Evolutionary conservation across 345 rosid genomes (phyloP).

Genomic region (Psidium friedrichsthalianum): DNA sequence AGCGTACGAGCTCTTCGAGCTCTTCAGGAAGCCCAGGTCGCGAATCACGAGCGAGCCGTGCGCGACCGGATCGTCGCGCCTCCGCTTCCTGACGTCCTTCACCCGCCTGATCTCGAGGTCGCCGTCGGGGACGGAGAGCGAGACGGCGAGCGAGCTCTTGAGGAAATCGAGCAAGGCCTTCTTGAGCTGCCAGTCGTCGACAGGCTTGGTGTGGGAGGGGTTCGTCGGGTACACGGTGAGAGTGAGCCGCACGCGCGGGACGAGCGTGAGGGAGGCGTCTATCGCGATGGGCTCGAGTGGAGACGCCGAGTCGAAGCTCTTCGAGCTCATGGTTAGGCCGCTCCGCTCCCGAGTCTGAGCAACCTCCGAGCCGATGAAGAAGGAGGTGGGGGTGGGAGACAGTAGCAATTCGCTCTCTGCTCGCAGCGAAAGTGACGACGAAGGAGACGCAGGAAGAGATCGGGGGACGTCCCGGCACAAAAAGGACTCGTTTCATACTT

Average conservation of each 20-base stretch:
- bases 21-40: conserved; percentile 65
- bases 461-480: not conserved
- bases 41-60: conserved; percentile 56
- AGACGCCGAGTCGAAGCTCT: conserved; percentile 46
- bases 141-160: conserved; percentile 34
- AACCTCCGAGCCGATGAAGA: not conserved
- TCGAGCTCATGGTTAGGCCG: conserved; percentile 18
- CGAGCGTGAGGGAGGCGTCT: conserved; percentile 47
- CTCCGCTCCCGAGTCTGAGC: not conserved
- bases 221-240: conserved; percentile 49
- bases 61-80: conserved; percentile 82
- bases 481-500: not conserved
- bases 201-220: conserved; percentile 49
- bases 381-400: not conserved
- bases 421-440: not conserved
- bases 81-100: conserved; percentile 80
- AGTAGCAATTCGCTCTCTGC: not conserved
- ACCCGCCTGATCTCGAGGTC: conserved; percentile 51
- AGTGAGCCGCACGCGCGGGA: conserved; percentile 60
- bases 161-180: conserved; percentile 61
- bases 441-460: not conserved
- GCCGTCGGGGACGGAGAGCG: conserved; percentile 48
- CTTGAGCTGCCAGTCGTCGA: conserved; percentile 91
- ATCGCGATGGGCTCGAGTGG: conserved; percentile 56
- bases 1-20: conserved; percentile 5